Percentiles rank a stretch among this genome's conserved stretches.
Conservation (phyloP, 768 basidiomycete species). For the Boletus rubroflammeus region DNA sequence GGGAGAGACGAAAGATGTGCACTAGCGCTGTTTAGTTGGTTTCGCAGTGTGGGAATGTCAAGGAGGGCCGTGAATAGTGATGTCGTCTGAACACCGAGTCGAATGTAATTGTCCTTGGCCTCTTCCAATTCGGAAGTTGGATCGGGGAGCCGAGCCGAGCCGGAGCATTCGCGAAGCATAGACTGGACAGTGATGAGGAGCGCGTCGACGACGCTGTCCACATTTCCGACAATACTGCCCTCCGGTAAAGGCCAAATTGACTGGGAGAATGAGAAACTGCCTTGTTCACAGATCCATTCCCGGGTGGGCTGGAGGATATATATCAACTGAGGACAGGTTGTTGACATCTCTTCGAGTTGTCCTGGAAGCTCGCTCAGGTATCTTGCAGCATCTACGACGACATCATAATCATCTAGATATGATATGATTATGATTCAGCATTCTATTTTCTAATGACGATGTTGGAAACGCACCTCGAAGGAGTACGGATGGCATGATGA, state of each 20-base stretch:
- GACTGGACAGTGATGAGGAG: constrained; percentile 67
- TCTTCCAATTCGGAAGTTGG: constrained; percentile 25
- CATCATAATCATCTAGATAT: constrained; percentile 35
- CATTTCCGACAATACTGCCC: constrained; percentile 6
- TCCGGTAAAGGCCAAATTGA: not conserved
- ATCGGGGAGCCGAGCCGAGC: constrained; percentile 3
- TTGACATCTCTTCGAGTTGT: constrained; percentile 26
- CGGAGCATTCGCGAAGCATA: constrained; percentile 43
- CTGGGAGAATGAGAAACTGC: constrained; percentile 17
- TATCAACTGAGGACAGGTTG: constrained; percentile 25
- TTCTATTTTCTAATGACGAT: not conserved
- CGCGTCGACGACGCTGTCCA: constrained; percentile 51
- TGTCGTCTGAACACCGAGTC: constrained; percentile 42
- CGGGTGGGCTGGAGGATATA: constrained; percentile 27
- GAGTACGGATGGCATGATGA: constrained; percentile 30
- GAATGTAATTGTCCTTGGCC: constrained; percentile 47
- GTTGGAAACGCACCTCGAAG: constrained; percentile 33
- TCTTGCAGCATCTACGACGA: constrained; percentile 28
- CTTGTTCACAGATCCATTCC: constrained; percentile 32
- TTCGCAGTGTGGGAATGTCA: constrained; percentile 41
- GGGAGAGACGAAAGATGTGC: constrained; percentile 35
- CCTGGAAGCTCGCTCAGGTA: constrained; percentile 22
- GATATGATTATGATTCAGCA: not conserved
- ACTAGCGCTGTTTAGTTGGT: constrained; percentile 40
- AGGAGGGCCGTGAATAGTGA: constrained; percentile 47